phyloP scores from a whole-genome alignment of 495 filamentous ascomycete species.

The Aspergillus incahuasiensis region DNA sequence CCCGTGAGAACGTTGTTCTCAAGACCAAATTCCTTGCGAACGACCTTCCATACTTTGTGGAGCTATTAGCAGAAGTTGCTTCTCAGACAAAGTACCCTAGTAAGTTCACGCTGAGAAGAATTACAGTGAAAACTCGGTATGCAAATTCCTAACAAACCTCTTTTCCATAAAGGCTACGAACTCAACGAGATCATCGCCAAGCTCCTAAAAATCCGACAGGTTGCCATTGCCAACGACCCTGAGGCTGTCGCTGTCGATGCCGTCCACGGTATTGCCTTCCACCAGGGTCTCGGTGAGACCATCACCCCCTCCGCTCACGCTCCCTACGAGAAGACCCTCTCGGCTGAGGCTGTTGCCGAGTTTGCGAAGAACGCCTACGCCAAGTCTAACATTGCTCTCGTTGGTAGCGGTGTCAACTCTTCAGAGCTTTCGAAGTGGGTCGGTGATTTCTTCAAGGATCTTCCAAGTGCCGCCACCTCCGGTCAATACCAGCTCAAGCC shows the following conservation, averaged over 20 bases:
- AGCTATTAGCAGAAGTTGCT: slow-evolving; percentile 89
- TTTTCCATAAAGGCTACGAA: slow-evolving; percentile 61
- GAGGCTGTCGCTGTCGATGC: slow-evolving; percentile 74
- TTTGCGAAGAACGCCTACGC: slow-evolving; percentile 75
- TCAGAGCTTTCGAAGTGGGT: slow-evolving; percentile 84
- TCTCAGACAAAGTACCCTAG: slow-evolving; percentile 78
- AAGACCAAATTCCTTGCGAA: slow-evolving; percentile 90
- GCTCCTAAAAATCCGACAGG: slow-evolving; percentile 67
- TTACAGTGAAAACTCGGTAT: background rate
- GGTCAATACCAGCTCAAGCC: slow-evolving; percentile 37
- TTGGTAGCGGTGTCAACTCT: slow-evolving; percentile 80
- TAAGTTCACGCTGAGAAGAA: slow-evolving; percentile 38
- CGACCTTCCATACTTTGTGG: slow-evolving; percentile 95
- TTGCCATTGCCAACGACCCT: slow-evolving; percentile 59
- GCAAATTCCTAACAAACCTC: slow-evolving; percentile 1
- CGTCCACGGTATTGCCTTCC: slow-evolving; percentile 87
- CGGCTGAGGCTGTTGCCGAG: slow-evolving; percentile 59
- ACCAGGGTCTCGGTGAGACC: slow-evolving; percentile 79
- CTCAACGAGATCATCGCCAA: slow-evolving; percentile 78
- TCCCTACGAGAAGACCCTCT: slow-evolving; percentile 72
- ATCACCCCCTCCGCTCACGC: slow-evolving; percentile 64
- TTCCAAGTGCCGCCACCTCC: slow-evolving; percentile 35
- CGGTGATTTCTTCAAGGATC: slow-evolving; percentile 72
- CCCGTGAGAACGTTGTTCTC: slow-evolving; percentile 86
- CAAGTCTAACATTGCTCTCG: slow-evolving; percentile 84